Conservation (phyloP, 805 yeast genomes). For the Metschnikowia sp. region DNA sequence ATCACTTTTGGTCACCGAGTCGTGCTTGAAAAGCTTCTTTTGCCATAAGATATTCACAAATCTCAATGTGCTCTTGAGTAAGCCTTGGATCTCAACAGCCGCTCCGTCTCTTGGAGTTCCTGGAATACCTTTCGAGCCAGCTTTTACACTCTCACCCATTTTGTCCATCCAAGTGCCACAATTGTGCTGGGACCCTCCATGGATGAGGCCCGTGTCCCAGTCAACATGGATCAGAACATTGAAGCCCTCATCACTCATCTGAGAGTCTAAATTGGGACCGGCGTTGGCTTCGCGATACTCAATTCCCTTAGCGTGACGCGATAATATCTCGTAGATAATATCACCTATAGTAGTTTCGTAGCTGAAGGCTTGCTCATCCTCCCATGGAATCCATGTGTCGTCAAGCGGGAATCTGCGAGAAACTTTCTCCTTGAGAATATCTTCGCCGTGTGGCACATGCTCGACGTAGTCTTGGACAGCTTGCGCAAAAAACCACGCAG, state of each 20-base stretch:
- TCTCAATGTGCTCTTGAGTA: constrained; percentile 77
- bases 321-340: constrained; percentile 72
- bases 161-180: constrained; percentile 99
- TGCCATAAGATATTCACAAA: constrained; percentile 64
- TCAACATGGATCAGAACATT: constrained; percentile 78
- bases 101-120: constrained; percentile 99
- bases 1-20: constrained; percentile 53
- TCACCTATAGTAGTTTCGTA: constrained; percentile 70
- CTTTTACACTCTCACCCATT: constrained; percentile 90
- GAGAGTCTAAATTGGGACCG: constrained; percentile 81
- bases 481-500: constrained; percentile 92
- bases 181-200: constrained; percentile 88
- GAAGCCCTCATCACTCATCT: constrained; percentile 91
- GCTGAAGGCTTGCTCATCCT: constrained; percentile 73
- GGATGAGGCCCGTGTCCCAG: constrained; percentile 83
- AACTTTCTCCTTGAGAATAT: constrained; percentile 67
- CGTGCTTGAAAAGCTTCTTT: constrained; percentile 54
- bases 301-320: constrained; percentile 88
- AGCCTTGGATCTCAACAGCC: constrained; percentile 86
- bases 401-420: constrained; percentile 85
- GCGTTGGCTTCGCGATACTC: constrained; percentile 93
- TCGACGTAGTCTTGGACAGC: constrained; percentile 79
- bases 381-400: constrained; percentile 68
- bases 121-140: constrained; percentile 86
- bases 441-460: constrained; percentile 64